Evolutionary conservation across 2,329 filamentous ascomycete species (phyloP).

Genomic region (Colletotrichum tamarilloi): DNA sequence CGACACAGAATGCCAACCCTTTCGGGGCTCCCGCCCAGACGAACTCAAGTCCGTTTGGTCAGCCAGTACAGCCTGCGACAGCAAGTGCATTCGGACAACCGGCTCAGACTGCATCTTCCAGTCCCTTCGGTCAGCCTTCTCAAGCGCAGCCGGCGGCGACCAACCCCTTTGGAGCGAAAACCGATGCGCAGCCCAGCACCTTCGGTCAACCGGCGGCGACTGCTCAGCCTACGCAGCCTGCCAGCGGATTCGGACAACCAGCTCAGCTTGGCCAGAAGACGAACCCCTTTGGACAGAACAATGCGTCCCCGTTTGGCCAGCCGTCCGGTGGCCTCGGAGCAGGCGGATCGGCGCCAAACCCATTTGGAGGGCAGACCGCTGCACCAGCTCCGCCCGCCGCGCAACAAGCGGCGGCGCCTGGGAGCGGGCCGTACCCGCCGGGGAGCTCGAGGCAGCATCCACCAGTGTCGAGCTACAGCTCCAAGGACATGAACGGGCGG

Average conservation of each 20-base stretch:
- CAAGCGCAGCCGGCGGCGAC: constrained; percentile 35
- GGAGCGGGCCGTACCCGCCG: constrained; percentile 55
- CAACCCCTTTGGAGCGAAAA: constrained; percentile 43
- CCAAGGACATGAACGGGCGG: constrained; percentile 53
- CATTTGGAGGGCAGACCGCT: constrained; percentile 39
- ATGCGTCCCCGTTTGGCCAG: constrained; percentile 42
- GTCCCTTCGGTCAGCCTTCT: constrained; percentile 34
- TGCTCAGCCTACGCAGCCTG: constrained; percentile 35
- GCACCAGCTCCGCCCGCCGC: constrained; percentile 34
- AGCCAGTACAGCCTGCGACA: constrained; percentile 33
- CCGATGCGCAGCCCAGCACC: constrained; percentile 1
- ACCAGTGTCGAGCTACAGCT: constrained; percentile 55
- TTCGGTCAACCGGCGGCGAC: constrained; percentile 16
- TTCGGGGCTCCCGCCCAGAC: constrained; percentile 26
- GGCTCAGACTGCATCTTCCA: constrained; percentile 19
- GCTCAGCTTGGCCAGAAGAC: constrained; percentile 28
- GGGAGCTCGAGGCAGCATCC: constrained; percentile 58
- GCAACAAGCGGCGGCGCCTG: constrained; percentile 27
- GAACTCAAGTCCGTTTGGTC: constrained; percentile 29
- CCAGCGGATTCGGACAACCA: constrained; percentile 45
- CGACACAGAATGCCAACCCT: constrained; percentile 11
- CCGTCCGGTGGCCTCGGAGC: constrained; percentile 24
- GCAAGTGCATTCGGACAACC: constrained; percentile 38
- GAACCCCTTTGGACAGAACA: constrained; percentile 48
- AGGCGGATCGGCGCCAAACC: constrained; percentile 36